phyloP scores from a whole-genome alignment of 768 basidiomycete genomes.

The Hysterangium stoloniferum region DNA sequence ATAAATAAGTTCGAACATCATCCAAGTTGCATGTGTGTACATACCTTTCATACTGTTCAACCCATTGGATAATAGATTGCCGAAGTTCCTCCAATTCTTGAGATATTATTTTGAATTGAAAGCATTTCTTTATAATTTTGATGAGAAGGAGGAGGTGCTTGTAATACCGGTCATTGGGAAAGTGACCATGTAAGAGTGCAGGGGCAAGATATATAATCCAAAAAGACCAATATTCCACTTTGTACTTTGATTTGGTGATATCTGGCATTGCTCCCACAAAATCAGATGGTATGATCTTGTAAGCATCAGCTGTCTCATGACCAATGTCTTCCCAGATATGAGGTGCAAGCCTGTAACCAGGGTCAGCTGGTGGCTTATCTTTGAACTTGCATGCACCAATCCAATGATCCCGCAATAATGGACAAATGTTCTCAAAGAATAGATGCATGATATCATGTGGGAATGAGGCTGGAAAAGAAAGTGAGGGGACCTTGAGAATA shows the following conservation, averaged over 20 bases:
- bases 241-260: slow-evolving; percentile 14
- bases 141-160: slow-evolving; percentile 21
- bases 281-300: slow-evolving; percentile 20
- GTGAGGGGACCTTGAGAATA: slow-evolving; percentile 13
- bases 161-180: slow-evolving; percentile 19
- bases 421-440: slow-evolving; percentile 32
- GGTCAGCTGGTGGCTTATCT: not conserved
- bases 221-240: slow-evolving; percentile 20
- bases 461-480: slow-evolving; percentile 29
- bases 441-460: slow-evolving; percentile 40
- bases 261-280: too few species aligned
- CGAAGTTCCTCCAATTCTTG: slow-evolving; percentile 14
- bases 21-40: too few species aligned
- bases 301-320: slow-evolving; percentile 19
- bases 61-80: slow-evolving; percentile 16
- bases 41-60: too few species aligned
- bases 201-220: slow-evolving; percentile 22
- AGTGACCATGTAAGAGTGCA: slow-evolving; percentile 16
- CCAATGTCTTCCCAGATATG: slow-evolving; percentile 38
- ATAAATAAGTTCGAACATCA: too few species aligned
- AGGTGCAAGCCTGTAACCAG: not conserved
- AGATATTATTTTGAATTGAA: slow-evolving; percentile 17
- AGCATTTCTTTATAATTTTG: slow-evolving; percentile 17
- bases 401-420: slow-evolving; percentile 29
- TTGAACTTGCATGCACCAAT: slow-evolving; percentile 11